Percentiles rank a stretch among this genome's conserved stretches.
These are phyloP conservation scores for Teunomyces stri DNA, from an alignment of 805 yeast species.

Conservation along the genomic window DNA sequence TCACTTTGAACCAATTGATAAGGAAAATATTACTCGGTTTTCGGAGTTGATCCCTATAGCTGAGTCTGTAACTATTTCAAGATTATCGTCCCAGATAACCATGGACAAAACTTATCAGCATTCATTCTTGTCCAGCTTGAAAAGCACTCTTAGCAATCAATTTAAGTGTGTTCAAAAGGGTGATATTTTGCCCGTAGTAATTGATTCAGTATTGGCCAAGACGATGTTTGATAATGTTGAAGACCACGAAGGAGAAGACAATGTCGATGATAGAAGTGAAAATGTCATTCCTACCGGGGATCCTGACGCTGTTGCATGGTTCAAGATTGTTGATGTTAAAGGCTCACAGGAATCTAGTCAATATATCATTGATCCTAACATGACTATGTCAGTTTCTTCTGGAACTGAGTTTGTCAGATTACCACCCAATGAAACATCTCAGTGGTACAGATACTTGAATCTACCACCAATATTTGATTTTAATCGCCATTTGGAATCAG, in stretches of 20 bases:
- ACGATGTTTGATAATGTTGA: slow-evolving; percentile 44
- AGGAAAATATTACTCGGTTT: slow-evolving; percentile 14
- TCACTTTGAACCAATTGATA: slow-evolving; percentile 17
- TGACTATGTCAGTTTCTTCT: slow-evolving; percentile 67
- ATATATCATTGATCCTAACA: slow-evolving; percentile 61
- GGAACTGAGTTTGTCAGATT: slow-evolving; percentile 49
- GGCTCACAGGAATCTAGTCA: slow-evolving; percentile 36
- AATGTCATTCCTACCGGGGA: slow-evolving; percentile 54
- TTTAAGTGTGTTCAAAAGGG: slow-evolving; percentile 59
- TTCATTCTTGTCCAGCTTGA: slow-evolving; percentile 58
- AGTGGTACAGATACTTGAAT: slow-evolving; percentile 49
- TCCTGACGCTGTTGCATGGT: slow-evolving; percentile 83
- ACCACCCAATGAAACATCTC: slow-evolving; percentile 32
- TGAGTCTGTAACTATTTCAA: slow-evolving; percentile 58
- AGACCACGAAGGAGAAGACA: slow-evolving; percentile 24
- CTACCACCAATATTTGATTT: slow-evolving; percentile 43
- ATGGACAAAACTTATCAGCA: slow-evolving; percentile 62
- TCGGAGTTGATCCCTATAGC: slow-evolving; percentile 48
- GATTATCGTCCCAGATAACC: slow-evolving; percentile 68
- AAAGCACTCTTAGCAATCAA: slow-evolving; percentile 56
- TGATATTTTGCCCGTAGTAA: slow-evolving; percentile 73
- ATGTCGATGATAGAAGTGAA: slow-evolving; percentile 10
- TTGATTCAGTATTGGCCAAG: slow-evolving; percentile 66
- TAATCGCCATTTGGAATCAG: slow-evolving; percentile 15
- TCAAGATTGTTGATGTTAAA: slow-evolving; percentile 57